Evolutionary conservation across 1,284 basidiomycete species (phyloP), one percentile per base, ranked within the genome.

Genomic region (Heliocybe sulcata): DNA sequence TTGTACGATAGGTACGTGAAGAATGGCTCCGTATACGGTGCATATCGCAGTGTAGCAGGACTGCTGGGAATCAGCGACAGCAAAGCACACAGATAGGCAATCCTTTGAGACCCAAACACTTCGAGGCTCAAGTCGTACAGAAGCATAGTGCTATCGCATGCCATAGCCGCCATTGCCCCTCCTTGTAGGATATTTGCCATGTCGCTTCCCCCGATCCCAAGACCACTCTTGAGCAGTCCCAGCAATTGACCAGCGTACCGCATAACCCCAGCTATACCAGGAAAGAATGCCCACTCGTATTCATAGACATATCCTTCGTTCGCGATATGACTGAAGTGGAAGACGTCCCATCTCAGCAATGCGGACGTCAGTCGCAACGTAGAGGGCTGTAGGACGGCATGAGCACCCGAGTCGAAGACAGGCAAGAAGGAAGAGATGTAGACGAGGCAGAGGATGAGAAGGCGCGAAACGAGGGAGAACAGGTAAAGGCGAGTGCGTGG

Each of bases 231-330:
- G 54, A 29, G 26, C 23, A 45, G 51, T 11, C 55, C 38, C 48
- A 49, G 54, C 27, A 58, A 55, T 45, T 60, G 45, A 2, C 68
- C 70, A 11, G 66, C 61, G 26, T 62, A 2, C 3, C 78, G 74
- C 67, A 93, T 78, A 42, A 88, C 54, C 3, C 72, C 62, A 2
- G 88, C 80, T 50, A 81, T 70, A 1, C 83, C 92, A 1, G 91
- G 90, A 59, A 94, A 81, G 66, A 94, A 98, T 0, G 96, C 96
- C 74, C 91, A 89, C 62, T 91, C 79, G 64, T 97, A 81, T 67
- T 98, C 96, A 67, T 82, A 85, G 3, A 70, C 65, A 67, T 96
- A 91, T 10, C 80, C 80, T 16, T 81, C 69, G 12, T 74, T 60
- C 0, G 90, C 89, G 50, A 92, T 80, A 58, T 79, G 75, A 1